Percentiles rank a stretch among this genome's conserved stretches.
phyloP scores from a whole-genome alignment of 345 rosid species.

The Hevea brasiliensis region DNA sequence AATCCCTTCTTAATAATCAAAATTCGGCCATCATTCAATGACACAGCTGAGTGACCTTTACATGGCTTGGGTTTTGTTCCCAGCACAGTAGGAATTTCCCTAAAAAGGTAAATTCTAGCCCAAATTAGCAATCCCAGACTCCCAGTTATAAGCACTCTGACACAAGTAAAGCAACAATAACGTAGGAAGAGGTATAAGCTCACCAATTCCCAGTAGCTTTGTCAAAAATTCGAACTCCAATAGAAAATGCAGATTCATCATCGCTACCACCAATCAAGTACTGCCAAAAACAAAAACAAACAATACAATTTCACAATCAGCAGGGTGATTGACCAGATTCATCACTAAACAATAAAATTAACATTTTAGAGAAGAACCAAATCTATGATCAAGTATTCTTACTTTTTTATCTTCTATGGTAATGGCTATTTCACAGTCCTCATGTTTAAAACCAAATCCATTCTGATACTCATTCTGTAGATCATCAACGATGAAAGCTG shows the following conservation, averaged over 20 bases:
- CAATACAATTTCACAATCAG: conserved; percentile 9
- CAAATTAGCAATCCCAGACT: conserved; percentile 8
- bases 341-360: conserved; percentile 5
- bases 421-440: conserved; percentile 37
- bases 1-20: conserved; percentile 72
- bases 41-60: conserved; percentile 59
- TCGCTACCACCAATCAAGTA: conserved; percentile 59
- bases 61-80: conserved; percentile 65
- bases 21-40: conserved; percentile 57
- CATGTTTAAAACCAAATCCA: conserved; percentile 49
- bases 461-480: conserved; percentile 38
- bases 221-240: conserved; percentile 58
- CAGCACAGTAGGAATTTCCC: conserved; percentile 64
- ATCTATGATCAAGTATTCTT: conserved; percentile 26
- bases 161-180: conserved; percentile 14
- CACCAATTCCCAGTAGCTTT: conserved; percentile 56
- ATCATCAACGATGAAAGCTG: conserved; percentile 52
- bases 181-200: conserved; percentile 25
- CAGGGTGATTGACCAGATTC: conserved; percentile 22
- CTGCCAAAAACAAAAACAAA: conserved; percentile 53
- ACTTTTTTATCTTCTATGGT: conserved; percentile 58
- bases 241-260: conserved; percentile 48
- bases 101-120: conserved; percentile 24
- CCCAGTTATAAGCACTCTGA: conserved; percentile 12
- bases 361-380: conserved; percentile 12